Percentiles rank a stretch among this genome's conserved stretches.
These are phyloP conservation scores for Mentha longifolia DNA, from an alignment of 257 asterid genomes.

Conservation along the genomic window DNA sequence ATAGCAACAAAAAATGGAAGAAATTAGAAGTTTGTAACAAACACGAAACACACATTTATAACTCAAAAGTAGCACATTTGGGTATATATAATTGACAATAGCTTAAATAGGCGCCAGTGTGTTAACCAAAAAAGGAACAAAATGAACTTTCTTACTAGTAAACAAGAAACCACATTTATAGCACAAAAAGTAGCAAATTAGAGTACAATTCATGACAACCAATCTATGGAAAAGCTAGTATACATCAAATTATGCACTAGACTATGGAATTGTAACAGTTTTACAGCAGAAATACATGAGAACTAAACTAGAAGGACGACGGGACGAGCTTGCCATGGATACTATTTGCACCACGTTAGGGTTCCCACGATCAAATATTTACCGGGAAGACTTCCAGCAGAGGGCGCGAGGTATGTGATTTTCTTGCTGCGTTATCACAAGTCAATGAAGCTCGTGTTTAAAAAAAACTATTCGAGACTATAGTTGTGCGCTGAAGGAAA, in stretches of 20 bases:
- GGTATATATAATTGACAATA: not conserved
- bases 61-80: not conserved
- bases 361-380: constrained; percentile 78
- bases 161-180: not conserved
- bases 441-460: constrained; percentile 18
- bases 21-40: not conserved
- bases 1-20: not conserved
- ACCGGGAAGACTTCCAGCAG: constrained; percentile 93
- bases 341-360: constrained; percentile 83
- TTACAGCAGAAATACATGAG: constrained; percentile 21
- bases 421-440: constrained; percentile 59
- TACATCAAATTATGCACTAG: not conserved
- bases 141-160: not conserved
- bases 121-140: not conserved
- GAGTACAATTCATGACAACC: not conserved
- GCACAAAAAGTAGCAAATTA: not conserved
- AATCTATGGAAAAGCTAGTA: not conserved
- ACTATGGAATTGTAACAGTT: constrained; percentile 6
- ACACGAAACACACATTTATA: not conserved
- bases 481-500: constrained; percentile 11
- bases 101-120: not conserved
- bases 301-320: not conserved
- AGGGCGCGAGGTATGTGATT: constrained; percentile 84
- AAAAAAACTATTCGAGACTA: constrained; percentile 3
- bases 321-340: constrained; percentile 4